phyloP scores from a whole-genome alignment of 2,329 filamentous ascomycete genomes.

The Fusarium xyrophilum region DNA sequence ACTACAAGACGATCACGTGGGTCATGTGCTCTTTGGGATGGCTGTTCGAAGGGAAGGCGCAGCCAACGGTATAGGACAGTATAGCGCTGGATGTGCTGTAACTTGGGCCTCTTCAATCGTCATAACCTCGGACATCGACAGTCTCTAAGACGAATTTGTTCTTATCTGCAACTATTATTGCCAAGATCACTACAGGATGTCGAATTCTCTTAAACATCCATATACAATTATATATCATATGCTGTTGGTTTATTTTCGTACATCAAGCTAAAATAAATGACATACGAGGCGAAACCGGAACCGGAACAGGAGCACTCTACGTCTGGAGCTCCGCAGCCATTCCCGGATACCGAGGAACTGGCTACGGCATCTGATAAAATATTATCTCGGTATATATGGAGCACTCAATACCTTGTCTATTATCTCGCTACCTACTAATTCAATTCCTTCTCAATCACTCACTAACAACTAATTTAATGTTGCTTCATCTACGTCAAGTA shows the following conservation, averaged over 20 bases:
- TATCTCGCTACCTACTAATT: fast-evolving
- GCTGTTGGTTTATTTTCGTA: not conserved
- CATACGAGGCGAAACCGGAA: slow-evolving; percentile 5
- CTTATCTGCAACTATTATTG: not conserved
- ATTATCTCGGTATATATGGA: not conserved
- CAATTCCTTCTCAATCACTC: too few species aligned
- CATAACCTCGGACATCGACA: not conserved
- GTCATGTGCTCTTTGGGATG: slow-evolving; percentile 22
- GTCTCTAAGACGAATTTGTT: not conserved
- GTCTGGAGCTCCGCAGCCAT: slow-evolving; percentile 12
- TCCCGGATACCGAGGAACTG: slow-evolving; percentile 23
- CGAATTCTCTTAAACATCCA: not conserved
- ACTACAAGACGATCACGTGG: slow-evolving; percentile 28
- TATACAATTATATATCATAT: not conserved
- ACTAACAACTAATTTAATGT: fast-evolving
- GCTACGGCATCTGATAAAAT: slow-evolving; percentile 20
- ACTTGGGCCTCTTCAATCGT: not conserved
- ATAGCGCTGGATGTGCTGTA: slow-evolving; percentile 3
- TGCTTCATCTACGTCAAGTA: not conserved
- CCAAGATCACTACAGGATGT: not conserved
- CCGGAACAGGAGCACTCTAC: not conserved
- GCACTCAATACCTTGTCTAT: not conserved
- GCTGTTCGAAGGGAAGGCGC: not conserved
- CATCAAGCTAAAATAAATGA: not conserved
- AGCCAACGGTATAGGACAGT: slow-evolving; percentile 12